phyloP scores from a whole-genome alignment of 768 basidiomycete genomes.

The Asterophora lycoperdoides region DNA sequence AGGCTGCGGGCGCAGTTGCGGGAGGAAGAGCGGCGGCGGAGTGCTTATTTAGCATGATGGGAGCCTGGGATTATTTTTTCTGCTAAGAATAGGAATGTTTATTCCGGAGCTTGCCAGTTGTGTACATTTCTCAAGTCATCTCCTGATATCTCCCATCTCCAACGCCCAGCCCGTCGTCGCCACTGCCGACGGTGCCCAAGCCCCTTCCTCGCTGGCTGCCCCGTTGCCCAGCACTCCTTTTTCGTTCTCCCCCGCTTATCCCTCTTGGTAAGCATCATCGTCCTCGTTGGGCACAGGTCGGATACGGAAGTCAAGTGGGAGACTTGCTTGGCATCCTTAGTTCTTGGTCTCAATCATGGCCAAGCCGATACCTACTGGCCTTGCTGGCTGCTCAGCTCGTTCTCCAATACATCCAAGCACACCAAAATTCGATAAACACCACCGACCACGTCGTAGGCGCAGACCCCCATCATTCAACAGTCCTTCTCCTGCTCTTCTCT shows the following conservation, averaged over 20 bases:
- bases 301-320: slow-evolving; percentile 16
- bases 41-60: slow-evolving; percentile 22
- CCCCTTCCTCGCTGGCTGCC: slow-evolving; percentile 20
- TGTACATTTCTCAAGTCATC: slow-evolving; percentile 5
- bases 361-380: slow-evolving; percentile 43
- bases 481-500: slow-evolving; percentile 51
- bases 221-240: slow-evolving; percentile 14
- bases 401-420: slow-evolving; percentile 6
- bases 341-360: slow-evolving; percentile 40
- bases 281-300: no score
- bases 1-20: slow-evolving; percentile 37
- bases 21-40: slow-evolving; percentile 52
- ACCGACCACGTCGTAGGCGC: slow-evolving; percentile 19
- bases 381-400: slow-evolving; percentile 20
- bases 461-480: slow-evolving; percentile 17
- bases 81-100: slow-evolving; percentile 16
- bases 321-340: slow-evolving; percentile 37
- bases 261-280: slow-evolving; percentile 14
- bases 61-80: slow-evolving; percentile 11
- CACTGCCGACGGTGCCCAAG: not conserved
- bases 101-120: slow-evolving; percentile 17
- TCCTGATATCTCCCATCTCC: slow-evolving; percentile 11
- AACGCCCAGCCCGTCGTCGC: slow-evolving; percentile 14
- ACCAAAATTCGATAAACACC: slow-evolving; percentile 11
- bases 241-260: slow-evolving; percentile 4